phyloP scores from a whole-genome alignment of 495 filamentous ascomycete species.

The Pseudoneurospora amorphoporcata region DNA sequence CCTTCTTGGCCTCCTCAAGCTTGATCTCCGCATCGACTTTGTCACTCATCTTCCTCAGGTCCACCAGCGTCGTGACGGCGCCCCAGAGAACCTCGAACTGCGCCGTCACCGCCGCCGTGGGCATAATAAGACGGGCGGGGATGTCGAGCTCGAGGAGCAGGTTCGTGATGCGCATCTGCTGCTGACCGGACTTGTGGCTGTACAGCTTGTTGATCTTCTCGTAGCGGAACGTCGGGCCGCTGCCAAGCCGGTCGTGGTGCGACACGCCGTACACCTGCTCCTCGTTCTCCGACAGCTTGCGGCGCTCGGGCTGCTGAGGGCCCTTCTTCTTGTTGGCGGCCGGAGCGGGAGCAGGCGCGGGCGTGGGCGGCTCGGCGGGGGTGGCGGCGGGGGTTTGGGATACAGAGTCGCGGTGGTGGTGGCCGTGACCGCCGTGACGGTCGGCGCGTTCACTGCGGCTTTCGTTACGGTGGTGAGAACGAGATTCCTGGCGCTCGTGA shows the following conservation, averaged over 20 bases:
- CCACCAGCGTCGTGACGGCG: conserved; percentile 64
- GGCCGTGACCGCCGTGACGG: conserved; percentile 1
- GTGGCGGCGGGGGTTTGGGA: conserved; percentile 30
- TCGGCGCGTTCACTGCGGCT: background rate
- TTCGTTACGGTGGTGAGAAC: background rate
- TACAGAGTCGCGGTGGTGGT: conserved; percentile 37
- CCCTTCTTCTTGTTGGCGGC: conserved; percentile 47
- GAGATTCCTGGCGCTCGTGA: background rate
- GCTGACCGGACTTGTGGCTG: conserved; percentile 70
- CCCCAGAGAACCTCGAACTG: conserved; percentile 72
- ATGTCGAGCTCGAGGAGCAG: conserved; percentile 73
- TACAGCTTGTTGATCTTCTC: conserved; percentile 76
- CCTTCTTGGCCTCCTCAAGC: conserved; percentile 54
- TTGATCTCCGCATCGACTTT: conserved; percentile 79
- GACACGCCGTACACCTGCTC: conserved; percentile 72
- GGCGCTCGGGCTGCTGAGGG: conserved; percentile 40
- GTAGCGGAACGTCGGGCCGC: conserved; percentile 62
- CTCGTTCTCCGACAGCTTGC: conserved; percentile 62
- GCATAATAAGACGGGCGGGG: conserved; percentile 69
- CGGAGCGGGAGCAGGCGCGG: conserved; percentile 14
- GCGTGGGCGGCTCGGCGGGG: conserved; percentile 20
- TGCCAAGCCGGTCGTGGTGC: conserved; percentile 77
- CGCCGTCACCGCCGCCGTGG: conserved; percentile 67
- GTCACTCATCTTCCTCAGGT: conserved; percentile 72
- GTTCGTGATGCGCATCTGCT: conserved; percentile 68